A percentile compares a stretch with the other conserved stretches of the same genome.
phyloP scores from a whole-genome alignment of 176 grass and related monocot genomes.

The Aegilops longissima region DNA sequence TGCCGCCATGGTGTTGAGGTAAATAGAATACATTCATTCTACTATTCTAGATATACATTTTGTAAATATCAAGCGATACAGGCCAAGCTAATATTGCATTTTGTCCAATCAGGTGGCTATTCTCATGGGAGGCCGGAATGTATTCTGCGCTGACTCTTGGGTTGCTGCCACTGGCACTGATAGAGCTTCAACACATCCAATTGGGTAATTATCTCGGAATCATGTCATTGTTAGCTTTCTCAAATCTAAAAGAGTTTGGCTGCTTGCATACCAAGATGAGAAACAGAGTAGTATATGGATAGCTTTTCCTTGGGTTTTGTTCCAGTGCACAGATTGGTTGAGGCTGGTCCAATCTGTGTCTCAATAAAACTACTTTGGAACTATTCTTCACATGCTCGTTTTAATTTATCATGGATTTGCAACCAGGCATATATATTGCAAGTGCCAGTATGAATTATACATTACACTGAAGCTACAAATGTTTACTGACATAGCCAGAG shows the following conservation, averaged over 20 bases:
- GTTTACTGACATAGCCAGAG: background rate
- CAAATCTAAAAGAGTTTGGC: background rate
- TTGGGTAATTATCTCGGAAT: slow-evolving; percentile 53
- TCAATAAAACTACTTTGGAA: background rate
- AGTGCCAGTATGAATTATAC: slow-evolving; percentile 9
- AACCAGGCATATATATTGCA: slow-evolving; percentile 1
- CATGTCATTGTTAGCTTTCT: background rate
- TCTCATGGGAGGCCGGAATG: slow-evolving; percentile 87
- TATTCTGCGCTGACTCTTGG: slow-evolving; percentile 84
- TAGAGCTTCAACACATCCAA: slow-evolving; percentile 74
- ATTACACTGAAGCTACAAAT: background rate
- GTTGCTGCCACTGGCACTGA: slow-evolving; percentile 76
- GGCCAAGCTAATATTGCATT: slow-evolving; percentile 11
- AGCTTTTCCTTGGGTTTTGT: background rate
- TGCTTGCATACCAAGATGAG: background rate
- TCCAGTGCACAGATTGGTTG: background rate
- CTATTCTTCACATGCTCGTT: background rate
- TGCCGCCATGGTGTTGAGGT: slow-evolving; percentile 79
- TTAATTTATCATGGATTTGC: slow-evolving; percentile 24
- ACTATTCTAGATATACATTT: too few species aligned
- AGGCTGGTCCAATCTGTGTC: background rate
- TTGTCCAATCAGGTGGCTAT: slow-evolving; percentile 67
- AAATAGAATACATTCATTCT: slow-evolving; percentile 10
- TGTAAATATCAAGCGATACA: background rate
- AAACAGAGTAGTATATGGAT: background rate